phyloP scores from a whole-genome alignment of 768 basidiomycete species.

The Amanita phalloides region DNA sequence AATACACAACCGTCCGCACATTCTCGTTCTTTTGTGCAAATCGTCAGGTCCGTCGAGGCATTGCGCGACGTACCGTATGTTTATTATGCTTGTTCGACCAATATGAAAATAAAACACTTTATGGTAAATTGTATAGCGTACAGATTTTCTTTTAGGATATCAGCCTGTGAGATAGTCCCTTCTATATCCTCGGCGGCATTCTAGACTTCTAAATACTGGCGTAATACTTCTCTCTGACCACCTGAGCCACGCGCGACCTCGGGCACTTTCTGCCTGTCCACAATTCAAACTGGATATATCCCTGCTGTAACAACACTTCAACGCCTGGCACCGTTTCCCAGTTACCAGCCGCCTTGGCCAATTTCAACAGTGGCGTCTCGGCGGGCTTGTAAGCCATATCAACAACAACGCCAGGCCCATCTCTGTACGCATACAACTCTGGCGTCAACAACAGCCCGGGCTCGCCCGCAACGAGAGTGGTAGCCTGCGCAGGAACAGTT shows the following conservation, averaged over 20 bases:
- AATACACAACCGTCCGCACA: neutral
- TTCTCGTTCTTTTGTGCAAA: too few relatives aligned
- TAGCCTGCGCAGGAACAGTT: slow-evolving; percentile 74
- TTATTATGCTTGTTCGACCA: neutral
- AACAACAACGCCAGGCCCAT: slow-evolving; percentile 55
- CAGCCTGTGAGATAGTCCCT: neutral
- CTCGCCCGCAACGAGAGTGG: slow-evolving; percentile 20
- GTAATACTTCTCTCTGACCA: slow-evolving; percentile 37
- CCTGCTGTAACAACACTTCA: slow-evolving; percentile 83
- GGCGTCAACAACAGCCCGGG: slow-evolving; percentile 39
- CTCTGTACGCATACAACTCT: slow-evolving; percentile 42
- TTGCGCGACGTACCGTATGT: neutral
- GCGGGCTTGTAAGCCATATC: slow-evolving; percentile 95
- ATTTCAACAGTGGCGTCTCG: slow-evolving; percentile 64
- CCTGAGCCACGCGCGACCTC: slow-evolving; percentile 28
- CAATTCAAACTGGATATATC: slow-evolving; percentile 70
- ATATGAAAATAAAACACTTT: neutral
- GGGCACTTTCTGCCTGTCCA: slow-evolving; percentile 73
- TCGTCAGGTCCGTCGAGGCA: neutral
- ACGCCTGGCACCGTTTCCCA: slow-evolving; percentile 76
- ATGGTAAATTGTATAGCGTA: neutral
- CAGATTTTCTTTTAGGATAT: neutral
- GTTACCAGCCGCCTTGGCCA: slow-evolving; percentile 45
- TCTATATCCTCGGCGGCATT: neutral
- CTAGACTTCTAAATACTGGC: neutral